Percentiles rank a stretch among this genome's conserved stretches.
phyloP scores from a whole-genome alignment of 176 grass and related monocot genomes.

The Areca catechu region DNA sequence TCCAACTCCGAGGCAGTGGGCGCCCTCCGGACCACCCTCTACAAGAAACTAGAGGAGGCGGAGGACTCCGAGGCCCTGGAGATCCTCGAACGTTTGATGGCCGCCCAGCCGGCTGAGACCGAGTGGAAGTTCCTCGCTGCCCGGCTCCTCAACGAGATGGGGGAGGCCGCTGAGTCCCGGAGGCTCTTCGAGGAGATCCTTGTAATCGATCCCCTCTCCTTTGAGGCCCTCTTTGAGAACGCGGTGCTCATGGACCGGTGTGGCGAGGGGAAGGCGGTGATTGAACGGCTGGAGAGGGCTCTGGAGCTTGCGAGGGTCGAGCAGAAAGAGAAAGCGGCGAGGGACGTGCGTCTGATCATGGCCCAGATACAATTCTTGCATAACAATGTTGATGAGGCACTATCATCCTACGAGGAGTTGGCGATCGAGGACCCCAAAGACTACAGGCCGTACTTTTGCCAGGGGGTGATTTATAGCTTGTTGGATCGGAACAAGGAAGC shows the following conservation, averaged over 20 bases:
- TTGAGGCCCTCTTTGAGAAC: slow-evolving; percentile 54
- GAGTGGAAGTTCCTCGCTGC: slow-evolving; percentile 35
- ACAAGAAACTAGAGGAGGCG: slow-evolving; percentile 18
- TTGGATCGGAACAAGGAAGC: slow-evolving; percentile 33
- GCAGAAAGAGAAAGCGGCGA: slow-evolving; percentile 17
- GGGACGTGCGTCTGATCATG: slow-evolving; percentile 35
- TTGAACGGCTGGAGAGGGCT: slow-evolving; percentile 25
- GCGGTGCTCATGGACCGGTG: slow-evolving; percentile 37
- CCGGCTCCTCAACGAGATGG: slow-evolving; percentile 21
- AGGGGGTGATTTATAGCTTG: slow-evolving; percentile 41
- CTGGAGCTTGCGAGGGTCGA: slow-evolving; percentile 25
- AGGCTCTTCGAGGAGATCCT: slow-evolving; percentile 34
- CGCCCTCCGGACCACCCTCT: slow-evolving; percentile 15
- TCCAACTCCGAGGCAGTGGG: slow-evolving; percentile 11
- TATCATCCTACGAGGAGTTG: slow-evolving; percentile 50
- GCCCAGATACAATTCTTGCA: slow-evolving; percentile 62
- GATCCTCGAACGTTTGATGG: slow-evolving; percentile 20
- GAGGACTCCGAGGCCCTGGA: slow-evolving; percentile 19
- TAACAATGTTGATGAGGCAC: slow-evolving; percentile 48
- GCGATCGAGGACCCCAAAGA: slow-evolving; percentile 45
- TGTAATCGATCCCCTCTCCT: slow-evolving; percentile 17
- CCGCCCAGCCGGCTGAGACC: slow-evolving; percentile 6
- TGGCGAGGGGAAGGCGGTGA: slow-evolving; percentile 20
- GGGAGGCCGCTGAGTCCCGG: slow-evolving; percentile 16
- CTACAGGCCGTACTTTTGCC: slow-evolving; percentile 57